Evolutionary conservation across 768 basidiomycete species (phyloP), one percentile per base, ranked within the genome.

Genomic region (Kwoniella europaea): DNA sequence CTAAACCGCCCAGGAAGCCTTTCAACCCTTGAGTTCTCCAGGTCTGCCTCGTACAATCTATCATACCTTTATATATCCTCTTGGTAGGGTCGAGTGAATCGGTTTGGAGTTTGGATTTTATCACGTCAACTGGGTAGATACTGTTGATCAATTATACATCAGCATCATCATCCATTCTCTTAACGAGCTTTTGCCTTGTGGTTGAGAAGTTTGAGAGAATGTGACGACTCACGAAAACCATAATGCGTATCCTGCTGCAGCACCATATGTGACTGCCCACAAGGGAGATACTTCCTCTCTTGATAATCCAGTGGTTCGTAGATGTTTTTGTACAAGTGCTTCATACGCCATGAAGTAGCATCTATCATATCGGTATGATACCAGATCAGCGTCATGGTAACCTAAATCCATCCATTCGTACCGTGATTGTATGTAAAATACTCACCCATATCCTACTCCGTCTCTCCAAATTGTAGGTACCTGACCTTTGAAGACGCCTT

Each of bases 101-200:
- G 0, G 95, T 97, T 84, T 98, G 96, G 87, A 98, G 91, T 64
- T 94, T 89, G 29, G 93, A 93, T 82, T 98, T 98, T 79, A 98
- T 89, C 88, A 97, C 92, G 84, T 97, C 94, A 83, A 95, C 91
- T 16, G 94, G 94, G 86, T 96, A 96, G 85, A 94, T 94, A 10
- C 93, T 86, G n/a, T 35, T 18, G 24, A 20, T 12, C 35, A 43
- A 60, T 13, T 16, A 52, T 44, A 2, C n/a, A 27, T 12, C 50
- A 52, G 20, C 12, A 53, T 20, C 4, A 35, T 35, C 35, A 35
- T 35, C 7, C 35, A 35, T 35, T 35, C 35, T 7, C 35, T 35
- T 35, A 6, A 35, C 35, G 35, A 35, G 35, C 35, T 35, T 35
- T 35, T 35, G 35, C 35, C 35, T 35, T 9, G 35, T 35, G 35